These are phyloP conservation scores for Pythium dissimile DNA, from an alignment of 352 stramenopile species.

Conservation along the genomic window DNA sequence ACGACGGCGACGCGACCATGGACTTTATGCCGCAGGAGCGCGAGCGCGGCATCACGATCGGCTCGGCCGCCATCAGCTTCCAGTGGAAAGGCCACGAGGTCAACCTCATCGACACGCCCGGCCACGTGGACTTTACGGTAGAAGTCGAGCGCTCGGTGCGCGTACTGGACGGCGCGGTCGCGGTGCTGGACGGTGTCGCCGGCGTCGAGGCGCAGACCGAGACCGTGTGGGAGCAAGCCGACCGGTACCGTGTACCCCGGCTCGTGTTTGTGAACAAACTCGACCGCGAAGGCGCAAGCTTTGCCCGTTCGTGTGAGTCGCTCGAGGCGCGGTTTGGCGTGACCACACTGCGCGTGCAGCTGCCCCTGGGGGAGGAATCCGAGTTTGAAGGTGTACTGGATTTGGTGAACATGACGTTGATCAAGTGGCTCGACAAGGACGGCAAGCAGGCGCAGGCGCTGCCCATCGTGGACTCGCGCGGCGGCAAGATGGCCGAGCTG, in stretches of 20 bases:
- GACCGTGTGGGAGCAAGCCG: constrained; percentile 82
- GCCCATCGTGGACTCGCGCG: constrained; percentile 36
- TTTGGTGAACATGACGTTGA: constrained; percentile 62
- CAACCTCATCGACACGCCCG: constrained; percentile 98
- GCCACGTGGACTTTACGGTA: constrained; percentile 98
- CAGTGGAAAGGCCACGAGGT: constrained; percentile 92
- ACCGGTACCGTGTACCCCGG: constrained; percentile 79
- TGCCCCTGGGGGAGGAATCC: constrained; percentile 58
- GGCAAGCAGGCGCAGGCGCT: constrained; percentile 49
- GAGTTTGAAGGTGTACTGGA: constrained; percentile 69
- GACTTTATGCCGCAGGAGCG: constrained; percentile 92
- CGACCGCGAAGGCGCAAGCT: constrained; percentile 94
- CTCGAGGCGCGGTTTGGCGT: constrained; percentile 60
- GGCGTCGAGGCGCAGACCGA: constrained; percentile 93
- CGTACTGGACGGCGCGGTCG: constrained; percentile 96
- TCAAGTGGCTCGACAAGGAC: constrained; percentile 61
- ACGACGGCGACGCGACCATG: constrained; percentile 76
- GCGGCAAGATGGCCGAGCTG: constrained; percentile 50
- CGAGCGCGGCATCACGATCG: constrained; percentile 98
- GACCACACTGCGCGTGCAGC: constrained; percentile 55
- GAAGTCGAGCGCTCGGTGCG: constrained; percentile 97
- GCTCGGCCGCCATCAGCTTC: constrained; percentile 95
- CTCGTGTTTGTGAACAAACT: constrained; percentile 98
- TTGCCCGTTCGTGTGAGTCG: constrained; percentile 84
- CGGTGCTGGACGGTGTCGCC: constrained; percentile 96